A percentile compares a stretch with the other conserved stretches of the same genome.
phyloP scores from a whole-genome alignment of 176 grass and related monocot species.

The Bothriochloa decipiens region DNA sequence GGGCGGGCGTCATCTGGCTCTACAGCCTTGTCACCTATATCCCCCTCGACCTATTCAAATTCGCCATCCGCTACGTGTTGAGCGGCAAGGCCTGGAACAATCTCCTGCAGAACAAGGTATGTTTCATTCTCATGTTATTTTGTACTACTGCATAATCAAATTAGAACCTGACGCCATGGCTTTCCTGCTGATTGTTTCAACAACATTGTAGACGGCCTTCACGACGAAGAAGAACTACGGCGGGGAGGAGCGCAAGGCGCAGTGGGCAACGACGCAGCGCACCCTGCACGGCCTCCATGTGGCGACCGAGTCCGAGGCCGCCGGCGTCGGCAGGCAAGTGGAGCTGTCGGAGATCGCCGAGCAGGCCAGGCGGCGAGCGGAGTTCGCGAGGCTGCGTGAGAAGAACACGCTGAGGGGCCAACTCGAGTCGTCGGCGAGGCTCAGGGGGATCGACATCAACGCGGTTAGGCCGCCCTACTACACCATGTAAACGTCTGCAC shows the following conservation, averaged over 20 bases:
- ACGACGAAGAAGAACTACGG: constrained; percentile 92
- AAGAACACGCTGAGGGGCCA: constrained; percentile 59
- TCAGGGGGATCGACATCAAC: constrained; percentile 63
- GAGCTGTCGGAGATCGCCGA: constrained; percentile 77
- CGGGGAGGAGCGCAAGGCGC: constrained; percentile 69
- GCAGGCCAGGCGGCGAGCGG: constrained; percentile 74
- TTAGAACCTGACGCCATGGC: no score
- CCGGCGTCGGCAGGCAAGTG: constrained; percentile 23
- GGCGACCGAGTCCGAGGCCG: constrained; percentile 21
- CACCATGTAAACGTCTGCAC: constrained; percentile 45
- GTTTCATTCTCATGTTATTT: neutral
- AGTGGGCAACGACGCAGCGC: constrained; percentile 92
- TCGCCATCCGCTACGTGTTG: constrained; percentile 73
- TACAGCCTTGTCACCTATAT: constrained; percentile 82
- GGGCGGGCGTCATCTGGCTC: constrained; percentile 95
- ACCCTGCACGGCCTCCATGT: constrained; percentile 72
- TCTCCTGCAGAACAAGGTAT: constrained; percentile 76
- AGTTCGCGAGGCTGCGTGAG: constrained; percentile 76
- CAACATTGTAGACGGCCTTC: constrained; percentile 42
- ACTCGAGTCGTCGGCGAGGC: constrained; percentile 60
- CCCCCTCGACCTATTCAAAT: constrained; percentile 91
- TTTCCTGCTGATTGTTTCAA: no score
- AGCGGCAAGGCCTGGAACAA: constrained; percentile 86
- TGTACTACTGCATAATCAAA: neutral
- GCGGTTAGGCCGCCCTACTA: constrained; percentile 41